These are phyloP conservation scores for Penicillium decumbens DNA, from an alignment of 2,329 filamentous ascomycete species.

Conservation along the genomic window DNA sequence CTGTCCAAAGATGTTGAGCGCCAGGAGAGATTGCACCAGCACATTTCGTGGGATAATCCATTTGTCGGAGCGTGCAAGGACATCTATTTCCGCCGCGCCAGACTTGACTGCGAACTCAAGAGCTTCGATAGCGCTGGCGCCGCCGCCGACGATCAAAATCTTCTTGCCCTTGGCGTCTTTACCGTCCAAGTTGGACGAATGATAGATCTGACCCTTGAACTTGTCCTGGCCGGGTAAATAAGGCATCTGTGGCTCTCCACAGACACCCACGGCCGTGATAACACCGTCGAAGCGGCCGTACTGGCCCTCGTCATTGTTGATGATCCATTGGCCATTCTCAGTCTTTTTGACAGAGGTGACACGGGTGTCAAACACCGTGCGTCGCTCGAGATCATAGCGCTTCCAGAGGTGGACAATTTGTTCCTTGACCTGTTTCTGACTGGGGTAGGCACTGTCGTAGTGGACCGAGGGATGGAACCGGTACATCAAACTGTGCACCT, in stretches of 20 bases:
- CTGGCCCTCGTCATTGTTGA: conserved; percentile 67
- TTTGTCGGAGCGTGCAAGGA: conserved; percentile 74
- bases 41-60: conserved; percentile 84
- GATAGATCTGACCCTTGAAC: conserved; percentile 68
- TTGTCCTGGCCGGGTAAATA: conserved; percentile 64
- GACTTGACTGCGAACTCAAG: conserved; percentile 70
- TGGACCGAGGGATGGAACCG: conserved; percentile 76
- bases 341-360: conserved; percentile 68
- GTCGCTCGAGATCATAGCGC: conserved; percentile 64
- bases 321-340: conserved; percentile 65
- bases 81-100: conserved; percentile 63
- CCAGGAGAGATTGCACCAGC: conserved; percentile 66
- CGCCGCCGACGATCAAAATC: conserved; percentile 70
- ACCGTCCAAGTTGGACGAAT: conserved; percentile 70
- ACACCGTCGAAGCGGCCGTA: conserved; percentile 74
- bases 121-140: conserved; percentile 75
- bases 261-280: conserved; percentile 73
- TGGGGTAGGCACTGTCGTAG: conserved; percentile 72
- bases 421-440: conserved; percentile 67
- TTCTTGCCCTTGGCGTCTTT: conserved; percentile 69
- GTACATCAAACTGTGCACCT: conserved; percentile 84
- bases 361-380: conserved; percentile 66
- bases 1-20: conserved; percentile 72
- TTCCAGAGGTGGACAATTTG: conserved; percentile 71
- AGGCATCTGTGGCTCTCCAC: conserved; percentile 71